Evolutionary conservation across 2,329 filamentous ascomycete genomes (phyloP).

Genomic region (Pochonia chlamydosporia): DNA sequence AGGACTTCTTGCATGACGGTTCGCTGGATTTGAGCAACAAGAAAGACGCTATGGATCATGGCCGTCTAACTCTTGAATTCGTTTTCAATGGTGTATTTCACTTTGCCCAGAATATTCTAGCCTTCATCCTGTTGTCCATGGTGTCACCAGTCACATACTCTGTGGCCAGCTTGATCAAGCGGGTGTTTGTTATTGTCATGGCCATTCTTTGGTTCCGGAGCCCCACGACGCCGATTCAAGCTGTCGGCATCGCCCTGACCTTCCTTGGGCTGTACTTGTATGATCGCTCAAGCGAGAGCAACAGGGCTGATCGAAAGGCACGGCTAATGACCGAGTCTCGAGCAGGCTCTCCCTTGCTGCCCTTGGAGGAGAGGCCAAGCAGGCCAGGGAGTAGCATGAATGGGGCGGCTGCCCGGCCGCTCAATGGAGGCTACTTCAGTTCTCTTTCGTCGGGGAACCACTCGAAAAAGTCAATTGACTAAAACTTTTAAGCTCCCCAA

Average conservation of each 20-base stretch:
- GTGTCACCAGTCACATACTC: conserved; percentile 96
- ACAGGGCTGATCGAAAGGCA: conserved; percentile 79
- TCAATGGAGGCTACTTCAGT: conserved; percentile 40
- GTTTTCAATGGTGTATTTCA: conserved; percentile 96
- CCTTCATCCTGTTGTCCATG: conserved; percentile 86
- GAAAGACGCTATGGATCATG: conserved; percentile 69
- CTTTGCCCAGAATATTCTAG: conserved; percentile 92
- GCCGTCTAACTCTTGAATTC: conserved; percentile 73
- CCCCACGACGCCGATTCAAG: conserved; percentile 77
- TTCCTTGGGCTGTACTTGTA: conserved; percentile 93
- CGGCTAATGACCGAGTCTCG: conserved; percentile 49
- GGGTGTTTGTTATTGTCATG: conserved; percentile 92
- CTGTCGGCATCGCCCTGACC: conserved; percentile 78
- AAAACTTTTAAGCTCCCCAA: conserved; percentile 36
- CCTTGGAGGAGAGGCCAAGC: conserved; percentile 45
- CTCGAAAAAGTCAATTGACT: conserved; percentile 52
- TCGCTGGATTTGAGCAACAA: conserved; percentile 54
- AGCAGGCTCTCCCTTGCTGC: conserved; percentile 52
- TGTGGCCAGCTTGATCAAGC: conserved; percentile 91
- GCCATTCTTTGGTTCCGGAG: conserved; percentile 96
- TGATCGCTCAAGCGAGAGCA: conserved; percentile 83
- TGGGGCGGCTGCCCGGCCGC: conserved; percentile 29
- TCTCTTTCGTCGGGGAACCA: conserved; percentile 34
- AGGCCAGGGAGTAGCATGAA: not conserved
- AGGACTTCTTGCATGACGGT: conserved; percentile 78